Evolutionary conservation across 1,139 yeast species (phyloP), one percentile per base, ranked within the genome.

Genomic region (Tardiomyces depauwii): DNA sequence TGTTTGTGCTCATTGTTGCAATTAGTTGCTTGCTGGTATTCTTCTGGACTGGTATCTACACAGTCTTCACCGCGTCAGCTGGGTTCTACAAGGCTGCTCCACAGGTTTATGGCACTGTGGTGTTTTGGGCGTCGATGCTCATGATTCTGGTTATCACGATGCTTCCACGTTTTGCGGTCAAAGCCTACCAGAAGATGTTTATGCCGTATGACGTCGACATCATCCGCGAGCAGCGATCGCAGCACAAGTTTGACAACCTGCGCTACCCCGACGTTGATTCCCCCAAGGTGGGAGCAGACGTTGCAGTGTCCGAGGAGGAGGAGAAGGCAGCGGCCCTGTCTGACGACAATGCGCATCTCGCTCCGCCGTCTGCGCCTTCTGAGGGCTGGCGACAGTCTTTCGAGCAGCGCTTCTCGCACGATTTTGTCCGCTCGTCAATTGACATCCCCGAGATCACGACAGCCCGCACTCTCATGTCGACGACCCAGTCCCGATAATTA

Each of bases 31-130:
- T 85, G 46, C 59, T 88, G 41, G 72, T 88, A 42, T 85, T 80
- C 61, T 80, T 77, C 43, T 89, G 97, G 97, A 85, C 96, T 0
- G 96, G 96, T 46, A 72, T 89, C 46, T 91, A 96, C 89, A 78
- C 95, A 1, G 71, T 82, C 23, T 66, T 77, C 11, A 52, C 72
- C 9, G 66, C 72, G 43, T 75, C 93, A 44, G 73, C 69, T 10
- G 94, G 82, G 57, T 85, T 86, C 55, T 91, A 82, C 68, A 77
- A 81, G 59, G 79, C 88, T 21, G 96, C 87, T 1, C 72, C 78
- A 1, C 80, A 80, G 58, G 72, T 84, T 43, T 88, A 84, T 64
- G 91, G 93, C 2, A 65, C 79, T 18, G 71, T 80, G 2, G 61
- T 79, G 3, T 88, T 80, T 64, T 91, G 97, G 97, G 88, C 87